Conservation (phyloP, 345 rosid species). For the Reutealis trisperma region DNA sequence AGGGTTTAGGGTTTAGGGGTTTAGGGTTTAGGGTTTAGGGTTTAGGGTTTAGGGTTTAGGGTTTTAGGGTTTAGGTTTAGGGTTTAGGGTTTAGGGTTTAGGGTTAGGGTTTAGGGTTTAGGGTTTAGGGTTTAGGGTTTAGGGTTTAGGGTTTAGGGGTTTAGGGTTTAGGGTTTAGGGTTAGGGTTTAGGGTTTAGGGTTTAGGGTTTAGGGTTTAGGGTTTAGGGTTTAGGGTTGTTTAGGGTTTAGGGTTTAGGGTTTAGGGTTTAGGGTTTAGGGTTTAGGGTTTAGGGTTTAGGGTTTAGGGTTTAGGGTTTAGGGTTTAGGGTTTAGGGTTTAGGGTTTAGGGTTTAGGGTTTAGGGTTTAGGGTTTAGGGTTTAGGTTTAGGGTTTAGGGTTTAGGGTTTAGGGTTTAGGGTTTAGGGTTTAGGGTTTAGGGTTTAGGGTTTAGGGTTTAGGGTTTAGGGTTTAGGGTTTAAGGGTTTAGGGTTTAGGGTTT, state of each 20-base stretch:
- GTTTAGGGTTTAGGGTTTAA: too few species aligned
- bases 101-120: slow-evolving; percentile 3
- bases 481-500: too few species aligned
- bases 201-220: neutral
- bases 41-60: slow-evolving; percentile 25
- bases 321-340: slow-evolving; percentile 12
- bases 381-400: too few species aligned
- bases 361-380: too few species aligned
- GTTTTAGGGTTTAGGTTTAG: slow-evolving; percentile 27
- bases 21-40: slow-evolving; percentile 27
- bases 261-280: slow-evolving; percentile 7
- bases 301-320: slow-evolving; percentile 19
- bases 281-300: slow-evolving; percentile 21
- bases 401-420: too few species aligned
- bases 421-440: too few species aligned
- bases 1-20: slow-evolving; percentile 34
- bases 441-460: too few species aligned
- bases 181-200: too few species aligned
- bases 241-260: slow-evolving; percentile 11
- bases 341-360: too few species aligned
- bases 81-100: slow-evolving; percentile 7
- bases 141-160: neutral
- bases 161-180: neutral
- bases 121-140: neutral
- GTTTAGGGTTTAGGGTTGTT: neutral